Percentiles rank a stretch among this genome's conserved stretches.
These are phyloP conservation scores for Liriodendron chinense DNA, from an alignment of 164 flowering plant genomes.

Conservation along the genomic window DNA sequence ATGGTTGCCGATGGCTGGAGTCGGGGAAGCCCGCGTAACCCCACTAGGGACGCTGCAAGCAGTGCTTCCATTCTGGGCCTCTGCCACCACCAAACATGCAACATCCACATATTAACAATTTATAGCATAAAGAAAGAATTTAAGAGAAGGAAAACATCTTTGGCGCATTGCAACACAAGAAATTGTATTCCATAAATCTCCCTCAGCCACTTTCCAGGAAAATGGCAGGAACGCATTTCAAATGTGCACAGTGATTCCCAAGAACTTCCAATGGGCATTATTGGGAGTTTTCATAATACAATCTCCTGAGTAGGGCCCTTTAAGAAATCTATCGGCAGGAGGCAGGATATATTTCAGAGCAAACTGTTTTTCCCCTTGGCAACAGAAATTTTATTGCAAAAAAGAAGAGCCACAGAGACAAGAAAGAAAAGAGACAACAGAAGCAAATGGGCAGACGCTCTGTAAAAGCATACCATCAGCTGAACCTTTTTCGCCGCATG, in stretches of 20 bases:
- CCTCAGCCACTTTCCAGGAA: neutral
- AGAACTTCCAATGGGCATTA: neutral
- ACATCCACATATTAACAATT: neutral
- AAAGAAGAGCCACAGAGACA: neutral
- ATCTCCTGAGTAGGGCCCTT: neutral
- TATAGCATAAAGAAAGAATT: neutral
- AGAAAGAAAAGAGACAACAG: neutral
- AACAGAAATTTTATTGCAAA: neutral
- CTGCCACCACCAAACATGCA: slow-evolving; percentile 14
- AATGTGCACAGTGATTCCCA: neutral
- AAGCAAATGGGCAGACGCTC: neutral
- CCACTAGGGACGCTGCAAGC: slow-evolving; percentile 17
- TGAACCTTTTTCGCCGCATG: slow-evolving; percentile 20
- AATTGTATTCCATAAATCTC: too few relatives aligned
- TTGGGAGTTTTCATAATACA: too few relatives aligned
- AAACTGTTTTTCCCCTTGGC: neutral
- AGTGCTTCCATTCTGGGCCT: slow-evolving; percentile 23
- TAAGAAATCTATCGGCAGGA: neutral
- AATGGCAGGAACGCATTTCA: neutral
- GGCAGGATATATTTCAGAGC: neutral
- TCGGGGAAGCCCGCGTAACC: slow-evolving; percentile 18
- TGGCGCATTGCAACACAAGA: too few relatives aligned
- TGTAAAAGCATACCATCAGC: slow-evolving; percentile 17
- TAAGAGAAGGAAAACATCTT: too few relatives aligned
- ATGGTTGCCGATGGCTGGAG: slow-evolving; percentile 17